Evolutionary conservation across 257 asterid genomes (phyloP).

Genomic region (Plantago ovata): DNA sequence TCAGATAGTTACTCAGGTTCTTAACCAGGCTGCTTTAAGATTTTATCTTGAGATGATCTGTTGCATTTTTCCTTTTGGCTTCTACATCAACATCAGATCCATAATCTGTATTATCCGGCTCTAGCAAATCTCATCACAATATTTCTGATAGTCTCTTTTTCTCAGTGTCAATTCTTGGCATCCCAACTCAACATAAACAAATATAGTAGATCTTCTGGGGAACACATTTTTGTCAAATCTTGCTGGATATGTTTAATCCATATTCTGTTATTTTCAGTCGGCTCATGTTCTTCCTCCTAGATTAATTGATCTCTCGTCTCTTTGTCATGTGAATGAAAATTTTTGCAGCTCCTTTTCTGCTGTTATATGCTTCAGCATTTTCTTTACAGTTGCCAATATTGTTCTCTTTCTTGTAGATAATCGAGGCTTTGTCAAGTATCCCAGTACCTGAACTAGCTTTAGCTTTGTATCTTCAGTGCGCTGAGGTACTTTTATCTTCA

Average conservation of each 20-base stretch:
- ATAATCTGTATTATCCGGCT: conserved; percentile 4
- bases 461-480: conserved; percentile 84
- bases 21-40: not conserved
- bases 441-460: conserved; percentile 91
- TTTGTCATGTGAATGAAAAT: not conserved
- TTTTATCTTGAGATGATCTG: conserved; percentile 10
- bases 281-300: not conserved
- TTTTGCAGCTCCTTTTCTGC: conserved; percentile 8
- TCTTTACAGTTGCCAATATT: conserved; percentile 14
- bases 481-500: conserved; percentile 64
- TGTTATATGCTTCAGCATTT: conserved; percentile 4
- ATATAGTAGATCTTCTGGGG: not conserved
- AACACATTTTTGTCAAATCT: not conserved
- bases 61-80: conserved; percentile 17
- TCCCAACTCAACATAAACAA: not conserved
- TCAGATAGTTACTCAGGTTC: conserved; percentile 79
- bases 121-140: conserved; percentile 9
- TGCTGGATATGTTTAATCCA: not conserved
- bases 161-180: too few relatives aligned
- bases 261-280: conserved; percentile 15
- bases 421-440: conserved; percentile 74
- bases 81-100: conserved; percentile 5
- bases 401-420: conserved; percentile 51
- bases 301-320: too few relatives aligned
- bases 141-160: conserved; percentile 10